Evolutionary conservation across 768 basidiomycete species (phyloP).

Genomic region (Lenzites betulinus): DNA sequence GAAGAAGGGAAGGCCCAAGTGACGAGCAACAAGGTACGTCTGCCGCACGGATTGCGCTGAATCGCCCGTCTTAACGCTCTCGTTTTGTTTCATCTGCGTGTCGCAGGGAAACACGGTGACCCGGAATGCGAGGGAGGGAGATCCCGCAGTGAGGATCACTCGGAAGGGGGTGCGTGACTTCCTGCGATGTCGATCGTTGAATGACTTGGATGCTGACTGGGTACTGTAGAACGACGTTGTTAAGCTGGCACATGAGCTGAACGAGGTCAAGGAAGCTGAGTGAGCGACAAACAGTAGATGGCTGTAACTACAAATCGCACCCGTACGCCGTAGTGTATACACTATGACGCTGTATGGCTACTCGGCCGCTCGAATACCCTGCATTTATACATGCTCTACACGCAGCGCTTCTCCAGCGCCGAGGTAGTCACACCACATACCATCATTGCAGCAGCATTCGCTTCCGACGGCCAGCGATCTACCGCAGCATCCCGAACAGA

Average conservation of each 20-base stretch:
- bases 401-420: no score
- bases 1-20: slow-evolving; percentile 46
- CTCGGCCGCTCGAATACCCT: no score
- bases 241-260: slow-evolving; percentile 53
- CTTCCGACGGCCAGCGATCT: no score
- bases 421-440: no score
- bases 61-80: no score
- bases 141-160: slow-evolving; percentile 51
- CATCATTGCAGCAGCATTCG: no score
- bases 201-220: background rate
- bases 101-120: slow-evolving; percentile 44
- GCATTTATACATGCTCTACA: no score
- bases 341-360: no score
- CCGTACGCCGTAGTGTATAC: no score
- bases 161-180: slow-evolving; percentile 43
- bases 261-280: slow-evolving; percentile 40
- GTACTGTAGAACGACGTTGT: slow-evolving; percentile 48
- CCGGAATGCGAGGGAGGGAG: slow-evolving; percentile 46
- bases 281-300: no score
- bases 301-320: no score
- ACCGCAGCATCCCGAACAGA: background rate
- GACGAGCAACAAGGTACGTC: slow-evolving; percentile 44
- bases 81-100: background rate
- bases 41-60: no score
- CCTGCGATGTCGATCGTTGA: background rate